phyloP scores from a whole-genome alignment of 1,139 yeast genomes.

The Ashbya aceris region DNA sequence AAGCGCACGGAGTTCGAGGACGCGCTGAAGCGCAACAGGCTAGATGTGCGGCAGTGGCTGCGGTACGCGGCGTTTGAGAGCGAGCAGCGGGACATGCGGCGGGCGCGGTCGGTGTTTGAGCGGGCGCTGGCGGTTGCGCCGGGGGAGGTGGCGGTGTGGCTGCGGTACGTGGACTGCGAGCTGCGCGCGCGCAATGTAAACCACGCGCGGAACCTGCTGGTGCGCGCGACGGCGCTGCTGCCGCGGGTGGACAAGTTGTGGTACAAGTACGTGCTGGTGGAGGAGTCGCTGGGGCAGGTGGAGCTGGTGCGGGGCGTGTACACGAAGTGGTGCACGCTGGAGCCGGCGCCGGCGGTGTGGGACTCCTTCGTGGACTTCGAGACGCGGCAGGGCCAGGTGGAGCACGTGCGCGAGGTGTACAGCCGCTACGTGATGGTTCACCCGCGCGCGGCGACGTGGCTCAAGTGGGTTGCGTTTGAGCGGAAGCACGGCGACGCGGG shows the following conservation, averaged over 20 bases:
- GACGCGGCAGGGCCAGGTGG: conserved; percentile 45
- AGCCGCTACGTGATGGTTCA: conserved; percentile 46
- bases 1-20: conserved; percentile 79
- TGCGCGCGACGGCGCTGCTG: conserved; percentile 62
- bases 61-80: conserved; percentile 85
- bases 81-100: conserved; percentile 63
- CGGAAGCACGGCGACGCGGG: conserved; percentile 40
- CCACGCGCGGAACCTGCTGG: conserved; percentile 81
- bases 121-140: conserved; percentile 73
- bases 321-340: conserved; percentile 77
- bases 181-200: conserved; percentile 62
- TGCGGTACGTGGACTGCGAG: conserved; percentile 73
- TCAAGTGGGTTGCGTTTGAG: conserved; percentile 54
- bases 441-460: conserved; percentile 55
- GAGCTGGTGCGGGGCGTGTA: conserved; percentile 57
- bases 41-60: conserved; percentile 83
- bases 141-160: conserved; percentile 79
- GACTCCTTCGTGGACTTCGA: conserved; percentile 67
- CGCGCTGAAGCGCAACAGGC: conserved; percentile 71
- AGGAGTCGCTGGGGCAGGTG: conserved; percentile 65
- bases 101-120: conserved; percentile 84
- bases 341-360: conserved; percentile 56
- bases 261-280: conserved; percentile 75
- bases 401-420: conserved; percentile 49
- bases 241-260: conserved; percentile 82